Evolutionary conservation across 306 rosid genomes (phyloP).

Genomic region (Mimosa pudica): DNA sequence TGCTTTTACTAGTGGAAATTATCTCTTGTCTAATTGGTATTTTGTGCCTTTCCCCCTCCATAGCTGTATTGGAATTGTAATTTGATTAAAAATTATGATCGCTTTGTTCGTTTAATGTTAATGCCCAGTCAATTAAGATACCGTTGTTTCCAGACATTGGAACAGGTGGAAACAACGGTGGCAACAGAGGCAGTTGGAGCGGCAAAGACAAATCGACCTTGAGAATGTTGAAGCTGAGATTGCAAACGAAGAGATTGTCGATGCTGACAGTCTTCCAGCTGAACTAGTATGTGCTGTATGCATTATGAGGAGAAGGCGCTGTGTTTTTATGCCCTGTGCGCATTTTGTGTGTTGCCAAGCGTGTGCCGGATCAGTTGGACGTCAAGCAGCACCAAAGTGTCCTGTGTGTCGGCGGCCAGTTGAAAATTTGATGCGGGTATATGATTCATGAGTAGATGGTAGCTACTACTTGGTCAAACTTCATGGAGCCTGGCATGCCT

Average conservation of each 20-base stretch:
- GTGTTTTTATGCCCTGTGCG: conserved; percentile 86
- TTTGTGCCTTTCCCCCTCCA: conserved; percentile 4
- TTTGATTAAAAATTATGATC: neutral
- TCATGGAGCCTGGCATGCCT: neutral
- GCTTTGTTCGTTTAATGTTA: conserved; percentile 27
- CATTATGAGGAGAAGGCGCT: conserved; percentile 81
- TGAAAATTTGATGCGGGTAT: conserved; percentile 66
- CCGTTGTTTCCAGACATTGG: conserved; percentile 73
- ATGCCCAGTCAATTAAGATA: conserved; percentile 12
- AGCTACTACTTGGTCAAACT: conserved; percentile 6
- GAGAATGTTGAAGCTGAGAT: conserved; percentile 37
- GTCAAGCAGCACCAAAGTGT: conserved; percentile 71
- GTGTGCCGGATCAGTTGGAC: conserved; percentile 72
- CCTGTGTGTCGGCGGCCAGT: conserved; percentile 91
- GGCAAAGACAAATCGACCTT: conserved; percentile 39
- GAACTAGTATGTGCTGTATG: conserved; percentile 85
- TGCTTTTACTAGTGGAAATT: neutral
- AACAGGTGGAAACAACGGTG: conserved; percentile 77
- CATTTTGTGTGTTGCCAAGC: conserved; percentile 85
- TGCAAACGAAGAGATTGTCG: conserved; percentile 52
- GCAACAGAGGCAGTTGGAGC: conserved; percentile 58
- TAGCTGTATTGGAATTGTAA: conserved; percentile 5
- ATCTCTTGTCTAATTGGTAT: conserved; percentile 9
- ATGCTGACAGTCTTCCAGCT: conserved; percentile 48
- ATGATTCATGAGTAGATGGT: conserved; percentile 51